These are phyloP conservation scores for Creolimax fragrantissima DNA, from an alignment of 78 protist genomes.

Conservation along the genomic window DNA sequence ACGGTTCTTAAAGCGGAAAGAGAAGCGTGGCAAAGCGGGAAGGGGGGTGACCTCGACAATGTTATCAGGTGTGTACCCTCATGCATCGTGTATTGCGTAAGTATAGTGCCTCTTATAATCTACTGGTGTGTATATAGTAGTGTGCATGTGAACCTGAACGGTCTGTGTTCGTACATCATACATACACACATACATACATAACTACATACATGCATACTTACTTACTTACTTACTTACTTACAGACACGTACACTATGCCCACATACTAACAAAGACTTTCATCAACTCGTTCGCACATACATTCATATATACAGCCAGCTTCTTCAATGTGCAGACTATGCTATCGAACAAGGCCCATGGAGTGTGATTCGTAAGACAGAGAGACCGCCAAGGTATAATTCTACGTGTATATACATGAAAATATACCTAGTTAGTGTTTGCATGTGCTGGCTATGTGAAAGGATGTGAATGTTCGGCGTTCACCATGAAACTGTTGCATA, in stretches of 20 bases:
- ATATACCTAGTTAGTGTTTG: too few species aligned
- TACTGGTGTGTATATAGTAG: too few species aligned
- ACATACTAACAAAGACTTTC: neutral
- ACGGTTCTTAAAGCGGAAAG: neutral
- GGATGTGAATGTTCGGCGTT: too few species aligned
- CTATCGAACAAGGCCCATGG: conserved; percentile 10
- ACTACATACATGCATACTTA: neutral
- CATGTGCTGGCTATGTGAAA: too few species aligned
- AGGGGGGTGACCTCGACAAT: neutral
- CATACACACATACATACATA: neutral
- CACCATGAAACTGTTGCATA: too few species aligned
- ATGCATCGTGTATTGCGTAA: too few species aligned
- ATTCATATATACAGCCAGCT: neutral
- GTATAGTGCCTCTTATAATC: too few species aligned
- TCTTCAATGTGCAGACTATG: conserved; percentile 2
- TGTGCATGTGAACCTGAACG: too few species aligned
- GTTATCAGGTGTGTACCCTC: neutral
- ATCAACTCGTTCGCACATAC: neutral
- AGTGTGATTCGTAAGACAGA: neutral
- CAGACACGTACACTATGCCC: neutral
- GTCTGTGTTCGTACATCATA: too few species aligned
- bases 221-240: neutral
- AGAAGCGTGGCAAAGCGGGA: neutral
- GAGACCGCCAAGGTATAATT: conserved; percentile 11
- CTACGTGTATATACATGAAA: neutral